Evolutionary conservation across 2,329 filamentous ascomycete genomes (phyloP).

Genomic region (Neofusicoccum umdonicola): DNA sequence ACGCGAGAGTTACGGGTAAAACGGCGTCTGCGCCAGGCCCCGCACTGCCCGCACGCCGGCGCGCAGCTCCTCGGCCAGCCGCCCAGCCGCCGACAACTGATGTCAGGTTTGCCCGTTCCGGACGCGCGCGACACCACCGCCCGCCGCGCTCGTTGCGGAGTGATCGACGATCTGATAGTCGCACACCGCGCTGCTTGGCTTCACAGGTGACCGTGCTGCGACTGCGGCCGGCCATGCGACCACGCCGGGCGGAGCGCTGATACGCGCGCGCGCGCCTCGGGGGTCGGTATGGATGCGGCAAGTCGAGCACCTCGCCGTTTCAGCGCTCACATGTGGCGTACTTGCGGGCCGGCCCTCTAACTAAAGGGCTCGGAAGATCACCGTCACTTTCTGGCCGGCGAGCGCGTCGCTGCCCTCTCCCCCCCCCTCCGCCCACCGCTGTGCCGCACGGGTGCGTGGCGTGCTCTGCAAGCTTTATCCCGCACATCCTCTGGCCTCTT

Average conservation of each 20-base stretch:
- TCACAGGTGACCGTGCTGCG: slow-evolving; percentile 5
- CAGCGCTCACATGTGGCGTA: slow-evolving; percentile 3
- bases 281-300: slow-evolving; percentile 12
- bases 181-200: background rate
- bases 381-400: background rate
- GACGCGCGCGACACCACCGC: background rate
- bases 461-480: slow-evolving; percentile 16
- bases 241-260: background rate
- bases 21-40: slow-evolving; percentile 4
- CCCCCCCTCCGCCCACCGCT: background rate
- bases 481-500: slow-evolving; percentile 14
- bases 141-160: background rate
- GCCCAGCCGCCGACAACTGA: background rate
- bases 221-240: slow-evolving; percentile 7
- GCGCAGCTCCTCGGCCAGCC: background rate
- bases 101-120: background rate
- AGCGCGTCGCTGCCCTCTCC: background rate
- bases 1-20: slow-evolving; percentile 1
- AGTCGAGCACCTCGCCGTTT: slow-evolving; percentile 4
- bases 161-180: slow-evolving; percentile 9
- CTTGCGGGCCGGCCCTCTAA: slow-evolving; percentile 11
- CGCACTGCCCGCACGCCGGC: background rate
- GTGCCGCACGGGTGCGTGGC: slow-evolving; percentile 13
- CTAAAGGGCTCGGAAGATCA: slow-evolving; percentile 9
- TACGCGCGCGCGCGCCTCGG: background rate